A percentile compares a stretch with the other conserved stretches of the same genome.
phyloP scores from a whole-genome alignment of 169 alveolate species.

The Plasmodium blacklocki region DNA sequence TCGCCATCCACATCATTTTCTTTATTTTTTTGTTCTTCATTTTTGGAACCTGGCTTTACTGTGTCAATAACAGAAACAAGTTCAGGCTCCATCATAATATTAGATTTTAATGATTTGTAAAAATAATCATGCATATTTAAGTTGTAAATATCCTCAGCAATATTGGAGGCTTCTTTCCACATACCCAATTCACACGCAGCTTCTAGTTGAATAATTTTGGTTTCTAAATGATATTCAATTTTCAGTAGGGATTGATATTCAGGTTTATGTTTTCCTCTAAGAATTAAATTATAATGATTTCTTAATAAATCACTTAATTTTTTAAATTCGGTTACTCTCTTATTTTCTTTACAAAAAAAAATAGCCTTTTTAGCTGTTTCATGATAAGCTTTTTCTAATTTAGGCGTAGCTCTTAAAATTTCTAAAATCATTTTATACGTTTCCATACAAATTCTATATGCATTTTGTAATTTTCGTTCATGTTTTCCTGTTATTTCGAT shows the following conservation, averaged over 20 bases:
- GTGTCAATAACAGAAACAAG: slow-evolving; percentile 6
- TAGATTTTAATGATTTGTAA: slow-evolving; percentile 42
- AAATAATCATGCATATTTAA: slow-evolving; percentile 87
- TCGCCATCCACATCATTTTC: slow-evolving; percentile 1
- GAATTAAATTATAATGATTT: slow-evolving; percentile 91
- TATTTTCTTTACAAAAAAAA: slow-evolving; percentile 93
- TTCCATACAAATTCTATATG: slow-evolving; percentile 95
- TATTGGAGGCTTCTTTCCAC: slow-evolving; percentile 96
- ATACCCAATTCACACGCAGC: slow-evolving; percentile 93
- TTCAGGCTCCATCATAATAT: slow-evolving; percentile 19
- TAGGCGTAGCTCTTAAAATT: slow-evolving; percentile 94
- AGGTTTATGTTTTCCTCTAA: slow-evolving; percentile 90
- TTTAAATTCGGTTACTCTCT: slow-evolving; percentile 94
- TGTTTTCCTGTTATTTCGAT: slow-evolving; percentile 87
- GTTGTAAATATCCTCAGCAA: slow-evolving; percentile 94
- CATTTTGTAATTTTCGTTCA: slow-evolving; percentile 86
- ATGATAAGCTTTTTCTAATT: slow-evolving; percentile 94
- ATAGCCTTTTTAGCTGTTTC: slow-evolving; percentile 95
- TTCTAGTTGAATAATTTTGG: slow-evolving; percentile 93
- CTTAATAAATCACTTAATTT: slow-evolving; percentile 95
- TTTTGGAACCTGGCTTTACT: not conserved
- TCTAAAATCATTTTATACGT: slow-evolving; percentile 96
- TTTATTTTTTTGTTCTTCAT: not conserved
- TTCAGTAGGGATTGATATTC: slow-evolving; percentile 88
- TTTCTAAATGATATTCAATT: slow-evolving; percentile 91